These are phyloP conservation scores for Akebia trifoliata DNA, from an alignment of 164 flowering plant species.

Conservation along the genomic window DNA sequence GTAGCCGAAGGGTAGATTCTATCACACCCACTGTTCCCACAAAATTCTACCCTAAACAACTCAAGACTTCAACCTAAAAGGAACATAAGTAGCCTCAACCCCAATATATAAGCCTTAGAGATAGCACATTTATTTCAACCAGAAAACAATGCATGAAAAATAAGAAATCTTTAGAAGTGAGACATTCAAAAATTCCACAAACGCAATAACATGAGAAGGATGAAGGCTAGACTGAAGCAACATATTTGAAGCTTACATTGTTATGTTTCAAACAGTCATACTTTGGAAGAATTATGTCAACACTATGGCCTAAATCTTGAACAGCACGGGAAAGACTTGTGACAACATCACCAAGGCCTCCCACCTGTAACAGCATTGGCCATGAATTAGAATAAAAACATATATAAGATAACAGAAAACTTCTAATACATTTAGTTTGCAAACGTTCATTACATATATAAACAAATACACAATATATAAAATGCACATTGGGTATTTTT, in stretches of 20 bases:
- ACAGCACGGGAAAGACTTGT: slow-evolving; percentile 98
- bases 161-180: background rate
- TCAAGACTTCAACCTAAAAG: background rate
- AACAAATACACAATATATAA: too few relatives aligned
- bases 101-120: background rate
- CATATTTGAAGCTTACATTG: slow-evolving; percentile 59
- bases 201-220: slow-evolving; percentile 5
- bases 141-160: background rate
- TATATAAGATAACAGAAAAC: background rate
- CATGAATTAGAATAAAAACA: slow-evolving; percentile 5
- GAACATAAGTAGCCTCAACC: background rate
- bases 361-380: slow-evolving; percentile 57
- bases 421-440: background rate
- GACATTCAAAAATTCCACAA: background rate
- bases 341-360: slow-evolving; percentile 99
- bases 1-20: background rate
- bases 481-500: too few relatives aligned
- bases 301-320: slow-evolving; percentile 87
- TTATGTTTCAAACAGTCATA: slow-evolving; percentile 83
- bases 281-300: slow-evolving; percentile 91
- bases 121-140: background rate
- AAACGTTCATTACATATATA: background rate
- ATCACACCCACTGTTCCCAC: background rate
- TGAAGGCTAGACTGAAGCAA: background rate
- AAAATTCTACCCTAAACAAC: background rate